These are phyloP conservation scores for Chalciporus sp. DNA, from an alignment of 1,284 basidiomycete species.

Conservation along the genomic window DNA sequence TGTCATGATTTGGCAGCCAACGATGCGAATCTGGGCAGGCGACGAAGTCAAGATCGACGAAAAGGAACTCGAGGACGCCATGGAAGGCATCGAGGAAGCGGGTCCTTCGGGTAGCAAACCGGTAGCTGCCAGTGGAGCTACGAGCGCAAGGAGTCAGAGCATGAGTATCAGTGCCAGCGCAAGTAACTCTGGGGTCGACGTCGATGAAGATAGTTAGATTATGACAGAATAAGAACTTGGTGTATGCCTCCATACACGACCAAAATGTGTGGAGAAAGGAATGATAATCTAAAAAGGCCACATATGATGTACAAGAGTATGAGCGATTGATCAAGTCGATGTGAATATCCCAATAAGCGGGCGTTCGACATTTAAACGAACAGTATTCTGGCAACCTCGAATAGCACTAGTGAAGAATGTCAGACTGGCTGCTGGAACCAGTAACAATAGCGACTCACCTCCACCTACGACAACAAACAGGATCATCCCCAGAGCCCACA, in stretches of 20 bases:
- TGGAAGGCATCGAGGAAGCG: slow-evolving; percentile 68
- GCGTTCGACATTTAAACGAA: slow-evolving; percentile 52
- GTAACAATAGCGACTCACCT: slow-evolving; percentile 49
- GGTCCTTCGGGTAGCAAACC: slow-evolving; percentile 24
- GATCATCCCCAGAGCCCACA: slow-evolving; percentile 69
- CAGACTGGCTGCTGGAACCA: slow-evolving; percentile 5
- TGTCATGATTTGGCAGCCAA: slow-evolving; percentile 88
- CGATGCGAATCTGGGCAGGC: slow-evolving; percentile 84
- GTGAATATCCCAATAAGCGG: not conserved
- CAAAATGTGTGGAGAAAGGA: slow-evolving; percentile 4
- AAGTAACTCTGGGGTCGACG: slow-evolving; percentile 45
- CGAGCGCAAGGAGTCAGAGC: slow-evolving; percentile 49
- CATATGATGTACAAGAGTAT: slow-evolving; percentile 9
- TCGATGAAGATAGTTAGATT: slow-evolving; percentile 38
- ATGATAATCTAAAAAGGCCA: not conserved
- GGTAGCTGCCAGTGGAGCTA: slow-evolving; percentile 27
- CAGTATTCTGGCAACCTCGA: slow-evolving; percentile 66
- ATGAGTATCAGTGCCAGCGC: slow-evolving; percentile 51
- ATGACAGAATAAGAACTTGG: slow-evolving; percentile 22
- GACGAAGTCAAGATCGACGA: slow-evolving; percentile 79
- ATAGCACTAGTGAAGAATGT: slow-evolving; percentile 53
- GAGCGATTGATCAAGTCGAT: slow-evolving; percentile 1
- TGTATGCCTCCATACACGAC: slow-evolving; percentile 18
- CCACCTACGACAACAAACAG: slow-evolving; percentile 77
- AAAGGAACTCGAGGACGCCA: slow-evolving; percentile 75